Base-by-base conservation (phyloP, 1,284 basidiomycete genomes). In the Trichosporon faecale region DNA sequence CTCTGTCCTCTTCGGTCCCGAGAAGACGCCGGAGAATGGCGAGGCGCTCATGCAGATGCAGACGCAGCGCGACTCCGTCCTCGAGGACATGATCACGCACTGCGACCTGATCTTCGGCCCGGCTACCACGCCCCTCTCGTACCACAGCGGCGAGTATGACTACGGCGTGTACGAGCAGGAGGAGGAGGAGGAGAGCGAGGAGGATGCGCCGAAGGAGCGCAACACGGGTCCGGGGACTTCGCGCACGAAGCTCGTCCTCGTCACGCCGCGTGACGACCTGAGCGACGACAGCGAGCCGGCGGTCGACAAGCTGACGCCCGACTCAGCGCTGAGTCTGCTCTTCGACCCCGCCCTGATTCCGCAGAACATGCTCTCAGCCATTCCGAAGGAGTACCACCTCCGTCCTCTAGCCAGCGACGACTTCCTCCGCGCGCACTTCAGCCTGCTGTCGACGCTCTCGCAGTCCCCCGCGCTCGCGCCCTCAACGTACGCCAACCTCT, bases 381-480 rank as follows among this genome's bases (percentile, higher is more conserved):
- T 80, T 4, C 76, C 77, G 3, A 67, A 73, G 3, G 75, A 76
- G 61, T 70, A 76, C 31, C 76, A 80, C 64, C 76, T 97, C 27
- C 93, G 96, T 23, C 96, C 96, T 0, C 87, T 98, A 14, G 89
- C 94, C 0, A 89, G 89, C 16, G 90, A 90, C 35, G 96, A 98
- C 86, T 91, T 95, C 84, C 79, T 84, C 11, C 89, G 94, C 25
- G 91, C 91, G 1, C 94, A 98, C 84, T 90, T 98, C 76, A 80
- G 85, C 27, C 90, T 98, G 14, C 91, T 98, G 72, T 85, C 89
- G 21, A 90, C 91, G 44, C 88, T 99, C 55, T 91, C 95, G 1
- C 84, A 88, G 66, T 89, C 91, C 8, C 89, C 92, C 2, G 91
- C 94, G 79, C 88, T 91, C 11, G 90, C 93, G 46, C 88, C 89